Percentiles rank a stretch among this genome's conserved stretches.
Conservation (phyloP, 768 basidiomycete species). For the Jaapia argillacea region DNA sequence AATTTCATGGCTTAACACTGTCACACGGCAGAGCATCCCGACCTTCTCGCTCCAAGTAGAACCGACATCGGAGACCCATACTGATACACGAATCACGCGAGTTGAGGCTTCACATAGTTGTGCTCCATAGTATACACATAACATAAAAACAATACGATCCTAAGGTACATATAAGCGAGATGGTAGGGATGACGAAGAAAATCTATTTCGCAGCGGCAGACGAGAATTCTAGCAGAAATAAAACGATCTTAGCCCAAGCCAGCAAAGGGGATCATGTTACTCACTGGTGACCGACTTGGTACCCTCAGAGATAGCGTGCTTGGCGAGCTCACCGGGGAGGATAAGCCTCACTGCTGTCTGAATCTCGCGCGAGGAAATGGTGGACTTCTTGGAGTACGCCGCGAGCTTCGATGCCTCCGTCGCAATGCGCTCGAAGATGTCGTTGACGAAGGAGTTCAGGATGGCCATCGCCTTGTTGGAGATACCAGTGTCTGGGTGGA, state of each 20-base stretch:
- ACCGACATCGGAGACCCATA: too few species aligned
- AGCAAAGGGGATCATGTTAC: slow-evolving; percentile 13
- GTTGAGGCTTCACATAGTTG: too few species aligned
- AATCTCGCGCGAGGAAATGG: slow-evolving; percentile 87
- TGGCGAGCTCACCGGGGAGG: slow-evolving; percentile 77
- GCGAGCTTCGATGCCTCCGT: slow-evolving; percentile 73
- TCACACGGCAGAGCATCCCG: too few species aligned
- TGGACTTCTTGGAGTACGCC: slow-evolving; percentile 82
- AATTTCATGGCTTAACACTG: too few species aligned
- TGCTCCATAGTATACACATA: neutral
- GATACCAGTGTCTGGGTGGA: slow-evolving; percentile 91
- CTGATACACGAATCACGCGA: too few species aligned
- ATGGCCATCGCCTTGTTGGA: slow-evolving; percentile 86
- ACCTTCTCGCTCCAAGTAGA: too few species aligned
- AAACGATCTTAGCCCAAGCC: slow-evolving; percentile 6
- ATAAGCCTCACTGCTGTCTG: slow-evolving; percentile 79
- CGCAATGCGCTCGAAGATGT: slow-evolving; percentile 77
- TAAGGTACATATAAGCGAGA: slow-evolving; percentile 3
- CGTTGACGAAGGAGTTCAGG: slow-evolving; percentile 77
- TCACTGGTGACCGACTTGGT: slow-evolving; percentile 63
- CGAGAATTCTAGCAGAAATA: slow-evolving; percentile 39
- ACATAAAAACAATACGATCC: slow-evolving; percentile 1
- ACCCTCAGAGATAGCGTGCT: slow-evolving; percentile 85
- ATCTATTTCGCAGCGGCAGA: slow-evolving; percentile 41
- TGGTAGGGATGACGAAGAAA: neutral